phyloP scores from a whole-genome alignment of 208 protist species.

The Leishmania aethiopica region DNA sequence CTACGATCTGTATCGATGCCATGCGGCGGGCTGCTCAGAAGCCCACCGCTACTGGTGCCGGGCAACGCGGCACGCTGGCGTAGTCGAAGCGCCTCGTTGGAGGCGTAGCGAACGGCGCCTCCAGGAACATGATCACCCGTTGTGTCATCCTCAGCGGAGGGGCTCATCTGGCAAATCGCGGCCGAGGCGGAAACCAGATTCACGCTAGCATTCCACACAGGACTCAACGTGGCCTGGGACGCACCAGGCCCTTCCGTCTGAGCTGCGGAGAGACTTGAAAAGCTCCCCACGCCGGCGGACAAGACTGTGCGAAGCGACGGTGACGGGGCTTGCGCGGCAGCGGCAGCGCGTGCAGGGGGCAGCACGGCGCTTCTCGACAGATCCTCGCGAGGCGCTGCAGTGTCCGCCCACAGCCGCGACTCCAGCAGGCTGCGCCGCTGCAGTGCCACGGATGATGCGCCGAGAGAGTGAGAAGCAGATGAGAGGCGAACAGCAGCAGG shows the following conservation, averaged over 20 bases:
- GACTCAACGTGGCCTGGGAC: background rate
- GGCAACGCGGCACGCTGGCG: slow-evolving; percentile 5
- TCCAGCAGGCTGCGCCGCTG: background rate
- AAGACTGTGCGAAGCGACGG: background rate
- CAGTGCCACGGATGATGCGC: background rate
- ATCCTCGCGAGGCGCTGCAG: background rate
- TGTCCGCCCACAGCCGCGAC: background rate
- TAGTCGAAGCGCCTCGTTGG: slow-evolving; percentile 13
- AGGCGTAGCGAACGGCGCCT: background rate
- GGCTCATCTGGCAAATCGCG: background rate
- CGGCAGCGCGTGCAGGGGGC: background rate
- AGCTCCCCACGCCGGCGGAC: too few relatives aligned
- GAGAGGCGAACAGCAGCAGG: background rate
- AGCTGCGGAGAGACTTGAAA: background rate
- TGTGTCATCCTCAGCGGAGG: background rate
- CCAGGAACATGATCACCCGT: background rate
- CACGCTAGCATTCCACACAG: slow-evolving; percentile 3
- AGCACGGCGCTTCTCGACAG: background rate
- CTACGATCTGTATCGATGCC: background rate
- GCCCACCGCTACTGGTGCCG: background rate
- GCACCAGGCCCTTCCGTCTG: background rate
- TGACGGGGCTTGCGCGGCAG: background rate
- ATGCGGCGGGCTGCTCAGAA: background rate
- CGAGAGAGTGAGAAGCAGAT: background rate
- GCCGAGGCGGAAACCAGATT: background rate